Conservation (phyloP, 1,284 basidiomycete genomes). For the Rhizoctonia solani region DNA sequence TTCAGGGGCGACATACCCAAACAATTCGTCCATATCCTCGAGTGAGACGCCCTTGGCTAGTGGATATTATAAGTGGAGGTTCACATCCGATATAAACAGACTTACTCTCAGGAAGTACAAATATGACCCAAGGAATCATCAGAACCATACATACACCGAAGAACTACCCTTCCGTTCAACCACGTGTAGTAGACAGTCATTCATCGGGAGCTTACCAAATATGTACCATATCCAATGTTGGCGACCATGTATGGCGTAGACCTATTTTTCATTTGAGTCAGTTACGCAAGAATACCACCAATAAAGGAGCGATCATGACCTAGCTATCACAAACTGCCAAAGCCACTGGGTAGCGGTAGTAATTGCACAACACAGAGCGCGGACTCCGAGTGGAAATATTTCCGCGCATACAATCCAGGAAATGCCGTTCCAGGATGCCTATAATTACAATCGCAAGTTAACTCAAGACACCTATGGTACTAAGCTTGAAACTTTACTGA, state of each 20-base stretch:
- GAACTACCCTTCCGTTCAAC: neutral
- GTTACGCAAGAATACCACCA: too few relatives aligned
- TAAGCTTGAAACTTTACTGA: conserved; percentile 3
- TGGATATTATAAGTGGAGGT: neutral
- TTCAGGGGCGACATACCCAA: neutral
- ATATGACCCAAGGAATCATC: conserved; percentile 30
- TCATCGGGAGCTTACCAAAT: conserved; percentile 1
- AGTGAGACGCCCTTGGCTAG: conserved; percentile 23
- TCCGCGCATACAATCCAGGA: conserved; percentile 44
- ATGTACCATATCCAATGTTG: conserved; percentile 26
- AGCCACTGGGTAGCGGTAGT: conserved; percentile 47
- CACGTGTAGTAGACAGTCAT: neutral
- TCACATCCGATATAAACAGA: neutral
- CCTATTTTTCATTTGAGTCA: too few relatives aligned
- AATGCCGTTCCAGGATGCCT: conserved; percentile 42
- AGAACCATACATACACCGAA: conserved; percentile 31
- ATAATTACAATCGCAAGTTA: neutral
- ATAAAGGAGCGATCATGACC: too few relatives aligned
- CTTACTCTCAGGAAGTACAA: conserved; percentile 31
- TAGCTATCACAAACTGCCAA: conserved; percentile 47
- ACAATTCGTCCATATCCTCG: conserved; percentile 18
- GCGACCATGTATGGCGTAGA: conserved; percentile 47
- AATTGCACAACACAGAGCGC: conserved; percentile 46
- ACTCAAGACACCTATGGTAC: neutral
- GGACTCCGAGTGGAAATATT: conserved; percentile 48